These are phyloP conservation scores for Amauroascus verrucosus DNA, from an alignment of 2,329 filamentous ascomycete species.

Conservation along the genomic window DNA sequence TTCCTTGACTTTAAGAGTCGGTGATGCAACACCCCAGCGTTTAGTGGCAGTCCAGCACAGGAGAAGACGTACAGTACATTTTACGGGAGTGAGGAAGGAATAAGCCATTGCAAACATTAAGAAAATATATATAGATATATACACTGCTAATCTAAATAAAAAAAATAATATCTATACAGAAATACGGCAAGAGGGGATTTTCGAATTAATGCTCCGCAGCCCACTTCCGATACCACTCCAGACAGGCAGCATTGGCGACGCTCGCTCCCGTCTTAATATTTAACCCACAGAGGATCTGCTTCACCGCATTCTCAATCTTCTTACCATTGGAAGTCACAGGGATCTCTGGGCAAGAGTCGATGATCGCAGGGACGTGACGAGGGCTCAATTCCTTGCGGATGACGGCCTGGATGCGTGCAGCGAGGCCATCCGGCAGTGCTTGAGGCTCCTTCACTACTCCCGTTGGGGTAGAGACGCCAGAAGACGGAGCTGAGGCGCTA, in stretches of 20 bases:
- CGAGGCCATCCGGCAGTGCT: conserved; percentile 51
- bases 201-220: conserved; percentile 40
- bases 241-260: conserved; percentile 79
- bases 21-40: neutral
- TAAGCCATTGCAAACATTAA: too few species aligned
- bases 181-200: neutral
- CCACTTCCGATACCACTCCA: conserved; percentile 84
- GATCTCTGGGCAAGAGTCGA: conserved; percentile 76
- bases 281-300: conserved; percentile 85
- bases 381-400: conserved; percentile 73
- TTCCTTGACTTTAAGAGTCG: neutral
- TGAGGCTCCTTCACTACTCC: conserved; percentile 33
- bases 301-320: conserved; percentile 95
- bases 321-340: conserved; percentile 91
- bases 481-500: conserved; percentile 15
- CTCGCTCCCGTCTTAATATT: conserved; percentile 82
- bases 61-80: neutral
- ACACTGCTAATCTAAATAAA: too few species aligned
- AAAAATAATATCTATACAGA: neutral
- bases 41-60: neutral
- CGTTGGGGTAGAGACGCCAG: conserved; percentile 13
- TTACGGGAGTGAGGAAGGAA: too few species aligned
- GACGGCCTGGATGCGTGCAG: conserved; percentile 52
- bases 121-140: neutral
- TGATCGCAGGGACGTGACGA: conserved; percentile 73